These are phyloP conservation scores for Pyricularia grisea DNA, from an alignment of 2,329 filamentous ascomycete genomes.

Conservation along the genomic window DNA sequence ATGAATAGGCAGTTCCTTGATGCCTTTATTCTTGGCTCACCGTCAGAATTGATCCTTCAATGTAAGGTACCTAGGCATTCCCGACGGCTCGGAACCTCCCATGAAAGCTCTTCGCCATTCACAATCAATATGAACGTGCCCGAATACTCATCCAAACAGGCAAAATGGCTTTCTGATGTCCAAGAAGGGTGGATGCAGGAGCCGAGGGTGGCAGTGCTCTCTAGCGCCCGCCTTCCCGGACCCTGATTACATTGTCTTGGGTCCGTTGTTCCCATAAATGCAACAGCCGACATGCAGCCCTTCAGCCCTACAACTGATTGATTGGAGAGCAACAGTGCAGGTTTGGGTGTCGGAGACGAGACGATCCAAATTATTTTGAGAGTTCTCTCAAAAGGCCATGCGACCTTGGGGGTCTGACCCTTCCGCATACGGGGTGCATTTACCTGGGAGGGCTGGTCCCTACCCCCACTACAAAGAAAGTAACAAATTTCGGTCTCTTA, in stretches of 20 bases:
- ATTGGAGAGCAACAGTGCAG: conserved; percentile 1
- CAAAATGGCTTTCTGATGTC: neutral
- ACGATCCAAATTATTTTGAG: neutral
- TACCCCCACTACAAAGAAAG: neutral
- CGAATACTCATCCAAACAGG: too few relatives aligned
- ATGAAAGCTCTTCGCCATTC: too few relatives aligned
- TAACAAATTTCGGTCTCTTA: neutral
- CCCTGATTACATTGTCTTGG: neutral
- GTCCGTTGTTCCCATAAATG: neutral
- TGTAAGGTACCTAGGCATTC: too few relatives aligned
- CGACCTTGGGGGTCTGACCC: neutral
- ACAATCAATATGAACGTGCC: too few relatives aligned
- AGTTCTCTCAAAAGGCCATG: neutral
- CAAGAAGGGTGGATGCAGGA: conserved; percentile 12
- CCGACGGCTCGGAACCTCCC: too few relatives aligned
- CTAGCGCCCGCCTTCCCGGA: conserved; percentile 10
- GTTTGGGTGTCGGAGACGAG: neutral
- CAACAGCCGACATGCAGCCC: neutral
- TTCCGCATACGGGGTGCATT: neutral
- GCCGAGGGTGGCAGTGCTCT: conserved; percentile 17
- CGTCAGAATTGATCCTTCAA: neutral
- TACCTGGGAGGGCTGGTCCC: neutral
- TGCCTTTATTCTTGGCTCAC: neutral
- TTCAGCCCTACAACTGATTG: conserved; percentile 8
- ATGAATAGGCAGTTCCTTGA: neutral